These are phyloP conservation scores for Malassezia psittaci DNA, from an alignment of 1,284 basidiomycete species.

Conservation along the genomic window DNA sequence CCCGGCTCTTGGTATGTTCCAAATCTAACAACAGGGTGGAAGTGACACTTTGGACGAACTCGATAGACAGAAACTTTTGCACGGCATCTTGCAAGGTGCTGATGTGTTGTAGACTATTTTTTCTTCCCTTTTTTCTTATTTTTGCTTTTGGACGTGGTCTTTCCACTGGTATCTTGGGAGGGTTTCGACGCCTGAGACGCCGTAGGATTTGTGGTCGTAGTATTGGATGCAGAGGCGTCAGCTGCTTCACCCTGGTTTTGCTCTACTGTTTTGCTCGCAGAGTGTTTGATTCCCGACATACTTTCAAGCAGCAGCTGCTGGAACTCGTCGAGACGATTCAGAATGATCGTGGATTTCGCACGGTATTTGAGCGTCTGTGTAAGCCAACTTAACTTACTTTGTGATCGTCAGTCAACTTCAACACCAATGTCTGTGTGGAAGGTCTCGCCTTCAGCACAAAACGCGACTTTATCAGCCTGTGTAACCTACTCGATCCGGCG, in stretches of 20 bases:
- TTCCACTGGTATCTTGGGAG: not conserved
- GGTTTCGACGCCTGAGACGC: not conserved
- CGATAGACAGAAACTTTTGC: conserved; percentile 5
- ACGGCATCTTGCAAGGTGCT: conserved; percentile 6
- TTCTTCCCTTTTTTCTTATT: conserved; percentile 17
- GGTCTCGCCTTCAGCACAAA: conserved; percentile 13
- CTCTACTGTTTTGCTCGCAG: not conserved
- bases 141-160: conserved; percentile 5
- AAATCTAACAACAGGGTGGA: conserved; percentile 8
- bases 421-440: conserved; percentile 4
- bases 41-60: conserved; percentile 8
- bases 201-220: not conserved
- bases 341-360: conserved; percentile 77
- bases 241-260: not conserved
- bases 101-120: conserved; percentile 13
- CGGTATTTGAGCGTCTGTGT: conserved; percentile 65
- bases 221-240: not conserved
- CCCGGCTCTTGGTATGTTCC: conserved; percentile 6
- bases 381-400: not conserved
- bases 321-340: conserved; percentile 84
- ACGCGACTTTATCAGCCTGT: conserved; percentile 4
- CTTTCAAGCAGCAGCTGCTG: conserved; percentile 69
- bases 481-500: conserved; percentile 8
- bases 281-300: conserved; percentile 51
- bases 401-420: conserved; percentile 11